Conservation (phyloP, 2,329 filamentous ascomycete species). For the Aspergillus sp. region DNA sequence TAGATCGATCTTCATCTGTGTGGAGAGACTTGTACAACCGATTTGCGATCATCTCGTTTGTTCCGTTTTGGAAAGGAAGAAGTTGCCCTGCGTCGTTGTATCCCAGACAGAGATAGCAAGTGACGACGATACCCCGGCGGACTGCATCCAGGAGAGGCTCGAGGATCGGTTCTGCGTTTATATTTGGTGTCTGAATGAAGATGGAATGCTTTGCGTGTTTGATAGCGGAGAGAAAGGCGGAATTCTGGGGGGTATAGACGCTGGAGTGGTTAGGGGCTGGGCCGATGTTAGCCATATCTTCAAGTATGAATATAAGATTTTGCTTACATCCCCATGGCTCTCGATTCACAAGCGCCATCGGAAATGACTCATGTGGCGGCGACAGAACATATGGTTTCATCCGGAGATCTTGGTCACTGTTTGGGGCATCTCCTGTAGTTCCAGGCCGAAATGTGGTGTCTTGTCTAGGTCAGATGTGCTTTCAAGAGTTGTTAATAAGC, state of each 20-base stretch:
- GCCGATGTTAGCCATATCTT: background rate
- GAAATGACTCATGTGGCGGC: conserved; percentile 50
- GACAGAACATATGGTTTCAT: conserved; percentile 63
- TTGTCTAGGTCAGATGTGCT: conserved; percentile 11
- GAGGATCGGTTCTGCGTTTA: conserved; percentile 64
- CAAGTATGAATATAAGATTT: background rate
- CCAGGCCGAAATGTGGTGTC: conserved; percentile 50
- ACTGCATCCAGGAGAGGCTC: conserved; percentile 58
- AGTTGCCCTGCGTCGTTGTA: conserved; percentile 75
- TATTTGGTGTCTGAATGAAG: conserved; percentile 73
- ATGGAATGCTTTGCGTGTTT: conserved; percentile 56
- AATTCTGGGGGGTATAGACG: conserved; percentile 64
- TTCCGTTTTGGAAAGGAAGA: conserved; percentile 67
- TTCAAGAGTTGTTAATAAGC: no score
- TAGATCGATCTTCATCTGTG: conserved; percentile 40
- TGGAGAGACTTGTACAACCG: conserved; percentile 54
- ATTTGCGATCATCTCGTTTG: conserved; percentile 64
- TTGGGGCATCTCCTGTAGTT: conserved; percentile 49
- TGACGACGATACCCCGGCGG: conserved; percentile 61
- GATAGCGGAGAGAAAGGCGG: conserved; percentile 64
- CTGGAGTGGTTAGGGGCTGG: conserved; percentile 52
- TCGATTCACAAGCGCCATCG: conserved; percentile 66
- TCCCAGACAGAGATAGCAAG: conserved; percentile 66
- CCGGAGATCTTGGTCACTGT: conserved; percentile 45
- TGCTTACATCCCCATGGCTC: conserved; percentile 53